Base-by-base conservation (phyloP, 345 rosid species). In the Brassica cretica region DNA sequence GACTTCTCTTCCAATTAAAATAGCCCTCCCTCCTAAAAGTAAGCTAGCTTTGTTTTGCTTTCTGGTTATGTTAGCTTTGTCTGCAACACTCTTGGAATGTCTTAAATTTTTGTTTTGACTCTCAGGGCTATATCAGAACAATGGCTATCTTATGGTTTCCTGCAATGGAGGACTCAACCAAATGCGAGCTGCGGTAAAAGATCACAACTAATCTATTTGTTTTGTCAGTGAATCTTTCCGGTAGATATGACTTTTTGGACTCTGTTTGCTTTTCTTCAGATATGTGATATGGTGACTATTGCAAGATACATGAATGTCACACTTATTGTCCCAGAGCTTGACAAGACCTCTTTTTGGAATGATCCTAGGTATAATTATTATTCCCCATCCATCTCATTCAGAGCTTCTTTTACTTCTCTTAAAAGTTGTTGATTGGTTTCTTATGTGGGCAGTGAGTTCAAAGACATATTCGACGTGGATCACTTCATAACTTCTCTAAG, bases 121-220 rank as follows among this genome's bases (percentile, higher is more conserved):
- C 76, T 51, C 75, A 96, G 99, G 99, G 87, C 75, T 88, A 67
- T 96, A 96, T 85, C 88, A 86, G 80, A 93, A 93, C 91, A 96
- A 93, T 78, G 98, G 98, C 39, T 93, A 96, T 75, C 87, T 93
- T 76, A 85, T 96, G 94, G 93, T 91, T 76, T 96, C 98, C 8
- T 89, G 93, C 82, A 92, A 89, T 85, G 97, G 97, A 68, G 97
- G 97, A 82, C 97, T 92, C 66, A 92, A 92, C 83, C 97, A 92
- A 83, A 92, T 92, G 97, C 84, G 97, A 78, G 91, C 97, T 35
- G 97, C 95, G 56, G 97, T 92, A 74, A 86, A 35, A 85, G 14
- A 30, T 73, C 69, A 61, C 12, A 67, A 46, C 46, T 56, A 32
- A 32, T 66, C 46, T 46, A 6, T 49, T 21, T 6, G 63, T 8